A percentile compares a stretch with the other conserved stretches of the same genome.
phyloP scores from a whole-genome alignment of 306 rosid genomes.

The Abrus pulchellus region DNA sequence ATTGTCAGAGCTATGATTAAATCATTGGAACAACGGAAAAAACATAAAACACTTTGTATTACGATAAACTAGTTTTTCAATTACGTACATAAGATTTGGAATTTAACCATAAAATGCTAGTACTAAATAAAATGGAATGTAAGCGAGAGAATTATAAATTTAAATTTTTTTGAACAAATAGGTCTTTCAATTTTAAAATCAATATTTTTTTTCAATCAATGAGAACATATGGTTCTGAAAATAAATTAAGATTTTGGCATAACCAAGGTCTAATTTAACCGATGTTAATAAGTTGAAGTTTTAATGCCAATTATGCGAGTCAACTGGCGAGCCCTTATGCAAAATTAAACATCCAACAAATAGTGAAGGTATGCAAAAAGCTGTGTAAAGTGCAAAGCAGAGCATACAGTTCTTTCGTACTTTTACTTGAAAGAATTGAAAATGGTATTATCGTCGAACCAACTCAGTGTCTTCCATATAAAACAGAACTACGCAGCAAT shows the following conservation, averaged over 20 bases:
- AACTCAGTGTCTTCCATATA: not conserved
- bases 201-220: too few relatives aligned
- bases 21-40: slow-evolving; percentile 67
- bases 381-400: not conserved
- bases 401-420: not conserved
- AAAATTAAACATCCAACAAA: not conserved
- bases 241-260: too few relatives aligned
- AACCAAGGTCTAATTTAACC: not conserved
- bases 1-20: slow-evolving; percentile 74
- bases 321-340: not conserved
- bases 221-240: too few relatives aligned
- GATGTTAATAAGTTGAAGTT: not conserved
- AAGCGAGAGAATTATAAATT: too few relatives aligned
- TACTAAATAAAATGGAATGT: too few relatives aligned
- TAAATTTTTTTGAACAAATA: too few relatives aligned
- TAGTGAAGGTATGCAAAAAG: not conserved
- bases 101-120: not conserved
- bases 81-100: not conserved
- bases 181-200: too few relatives aligned
- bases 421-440: not conserved
- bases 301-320: not conserved
- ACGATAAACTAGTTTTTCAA: not conserved
- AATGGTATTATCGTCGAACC: not conserved
- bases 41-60: not conserved
- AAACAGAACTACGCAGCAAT: not conserved